phyloP scores from a whole-genome alignment of 352 stramenopile species.

The Phytophthora pseudosyringae region DNA sequence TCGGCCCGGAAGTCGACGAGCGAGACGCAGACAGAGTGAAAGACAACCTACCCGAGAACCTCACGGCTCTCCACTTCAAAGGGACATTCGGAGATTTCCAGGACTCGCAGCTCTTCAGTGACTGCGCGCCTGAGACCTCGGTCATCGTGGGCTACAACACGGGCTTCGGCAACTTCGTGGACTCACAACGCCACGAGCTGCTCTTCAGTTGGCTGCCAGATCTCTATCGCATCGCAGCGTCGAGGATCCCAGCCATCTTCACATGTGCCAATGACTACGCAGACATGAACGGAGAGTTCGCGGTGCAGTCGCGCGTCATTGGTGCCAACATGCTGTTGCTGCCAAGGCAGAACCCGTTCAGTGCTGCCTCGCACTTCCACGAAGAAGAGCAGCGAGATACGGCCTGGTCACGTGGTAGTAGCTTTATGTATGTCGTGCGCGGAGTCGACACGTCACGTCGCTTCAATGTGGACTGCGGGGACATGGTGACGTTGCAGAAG shows the following conservation, averaged over 20 bases:
- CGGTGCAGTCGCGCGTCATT: constrained; percentile 66
- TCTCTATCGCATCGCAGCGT: constrained; percentile 59
- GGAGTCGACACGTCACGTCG: constrained; percentile 45
- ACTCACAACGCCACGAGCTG: constrained; percentile 51
- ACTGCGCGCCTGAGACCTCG: constrained; percentile 48
- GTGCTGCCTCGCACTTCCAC: constrained; percentile 72
- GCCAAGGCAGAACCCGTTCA: constrained; percentile 78
- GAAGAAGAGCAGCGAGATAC: constrained; percentile 71
- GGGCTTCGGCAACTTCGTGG: constrained; percentile 82
- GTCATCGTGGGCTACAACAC: constrained; percentile 79
- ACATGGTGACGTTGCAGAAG: constrained; percentile 44
- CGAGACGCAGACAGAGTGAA: constrained; percentile 14
- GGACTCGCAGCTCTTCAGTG: constrained; percentile 30
- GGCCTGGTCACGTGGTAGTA: constrained; percentile 73
- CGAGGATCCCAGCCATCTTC: constrained; percentile 65
- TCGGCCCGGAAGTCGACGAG: constrained; percentile 60
- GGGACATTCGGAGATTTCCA: constrained; percentile 67
- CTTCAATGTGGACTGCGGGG: constrained; percentile 22
- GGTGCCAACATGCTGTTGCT: constrained; percentile 67
- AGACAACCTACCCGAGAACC: constrained; percentile 19
- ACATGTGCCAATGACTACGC: constrained; percentile 82
- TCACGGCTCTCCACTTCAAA: constrained; percentile 44
- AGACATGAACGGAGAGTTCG: constrained; percentile 84
- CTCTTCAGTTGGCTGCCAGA: constrained; percentile 81
- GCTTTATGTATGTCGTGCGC: constrained; percentile 69